These are phyloP conservation scores for Akanthomyces uredinophilus DNA, from an alignment of 2,329 filamentous ascomycete genomes.

Conservation along the genomic window DNA sequence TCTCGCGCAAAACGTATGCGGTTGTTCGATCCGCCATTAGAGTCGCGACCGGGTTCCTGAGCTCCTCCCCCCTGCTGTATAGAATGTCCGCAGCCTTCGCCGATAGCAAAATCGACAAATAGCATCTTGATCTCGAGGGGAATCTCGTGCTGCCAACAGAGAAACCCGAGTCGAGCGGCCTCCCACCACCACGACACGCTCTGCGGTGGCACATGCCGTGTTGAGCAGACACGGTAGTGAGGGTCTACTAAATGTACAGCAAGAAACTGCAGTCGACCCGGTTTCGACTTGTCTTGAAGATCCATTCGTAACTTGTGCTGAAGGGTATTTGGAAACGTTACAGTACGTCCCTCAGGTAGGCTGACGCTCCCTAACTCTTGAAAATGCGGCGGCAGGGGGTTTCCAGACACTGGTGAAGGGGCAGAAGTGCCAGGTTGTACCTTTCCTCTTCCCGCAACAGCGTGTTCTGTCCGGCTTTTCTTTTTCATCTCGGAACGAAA, in stretches of 20 bases:
- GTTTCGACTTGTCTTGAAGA: not conserved
- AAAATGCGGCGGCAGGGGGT: not conserved
- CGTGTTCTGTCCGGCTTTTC: not conserved
- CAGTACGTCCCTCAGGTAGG: not conserved
- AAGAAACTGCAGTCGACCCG: not conserved
- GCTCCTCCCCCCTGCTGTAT: too few relatives aligned
- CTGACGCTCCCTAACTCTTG: not conserved
- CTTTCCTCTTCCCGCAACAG: not conserved
- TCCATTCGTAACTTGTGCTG: not conserved
- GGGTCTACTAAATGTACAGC: not conserved
- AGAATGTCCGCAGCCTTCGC: not conserved
- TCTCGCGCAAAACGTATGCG: too few relatives aligned
- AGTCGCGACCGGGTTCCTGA: too few relatives aligned
- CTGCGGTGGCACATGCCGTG: constrained; percentile 1
- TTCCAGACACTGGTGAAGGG: not conserved
- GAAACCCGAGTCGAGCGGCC: not conserved
- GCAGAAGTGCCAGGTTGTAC: not conserved
- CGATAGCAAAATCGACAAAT: not conserved
- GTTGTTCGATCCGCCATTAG: too few relatives aligned
- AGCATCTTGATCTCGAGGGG: not conserved
- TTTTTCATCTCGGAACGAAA: not conserved
- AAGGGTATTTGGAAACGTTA: not conserved
- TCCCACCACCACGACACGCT: constrained; percentile 8
- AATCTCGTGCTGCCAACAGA: not conserved
- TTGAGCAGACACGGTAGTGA: not conserved